phyloP scores from a whole-genome alignment of 2,329 filamentous ascomycete genomes.

The Cyclaneusma minus region DNA sequence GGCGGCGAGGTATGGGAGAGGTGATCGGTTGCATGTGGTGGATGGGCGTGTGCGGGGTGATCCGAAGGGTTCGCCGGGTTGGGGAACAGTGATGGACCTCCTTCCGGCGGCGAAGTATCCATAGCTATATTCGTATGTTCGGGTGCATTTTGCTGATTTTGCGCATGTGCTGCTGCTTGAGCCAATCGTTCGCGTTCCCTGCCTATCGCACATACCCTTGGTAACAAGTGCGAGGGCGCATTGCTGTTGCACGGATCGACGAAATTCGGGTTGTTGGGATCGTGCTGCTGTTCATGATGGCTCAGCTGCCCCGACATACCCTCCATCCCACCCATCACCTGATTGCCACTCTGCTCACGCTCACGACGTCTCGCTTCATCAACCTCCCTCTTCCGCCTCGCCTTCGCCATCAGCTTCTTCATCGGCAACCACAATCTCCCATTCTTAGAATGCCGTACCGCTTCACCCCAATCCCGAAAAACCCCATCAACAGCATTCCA shows the following conservation, averaged over 20 bases:
- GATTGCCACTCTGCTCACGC: background rate
- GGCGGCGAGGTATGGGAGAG: background rate
- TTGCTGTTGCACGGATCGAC: conserved; percentile 5
- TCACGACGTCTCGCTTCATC: conserved; percentile 26
- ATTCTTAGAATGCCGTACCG: conserved; percentile 21
- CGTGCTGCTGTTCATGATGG: conserved; percentile 11
- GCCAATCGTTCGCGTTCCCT: too few species aligned
- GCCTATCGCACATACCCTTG: too few species aligned
- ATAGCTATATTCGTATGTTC: too few species aligned
- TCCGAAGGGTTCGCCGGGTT: conserved; percentile 6
- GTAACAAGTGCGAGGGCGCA: too few species aligned
- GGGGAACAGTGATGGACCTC: too few species aligned
- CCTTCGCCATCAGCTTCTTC: conserved; percentile 42
- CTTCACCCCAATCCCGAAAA: conserved; percentile 12
- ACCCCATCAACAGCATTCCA: conserved; percentile 23
- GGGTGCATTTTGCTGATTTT: too few species aligned
- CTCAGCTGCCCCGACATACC: conserved; percentile 1
- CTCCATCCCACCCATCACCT: background rate
- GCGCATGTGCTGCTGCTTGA: too few species aligned
- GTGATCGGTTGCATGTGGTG: conserved; percentile 1
- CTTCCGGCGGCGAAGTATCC: too few species aligned
- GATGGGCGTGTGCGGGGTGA: background rate
- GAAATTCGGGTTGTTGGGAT: conserved; percentile 1
- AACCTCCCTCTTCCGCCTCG: conserved; percentile 33
- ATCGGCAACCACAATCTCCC: conserved; percentile 50